phyloP scores from a whole-genome alignment of 768 basidiomycete genomes.

The Mycena floridula region DNA sequence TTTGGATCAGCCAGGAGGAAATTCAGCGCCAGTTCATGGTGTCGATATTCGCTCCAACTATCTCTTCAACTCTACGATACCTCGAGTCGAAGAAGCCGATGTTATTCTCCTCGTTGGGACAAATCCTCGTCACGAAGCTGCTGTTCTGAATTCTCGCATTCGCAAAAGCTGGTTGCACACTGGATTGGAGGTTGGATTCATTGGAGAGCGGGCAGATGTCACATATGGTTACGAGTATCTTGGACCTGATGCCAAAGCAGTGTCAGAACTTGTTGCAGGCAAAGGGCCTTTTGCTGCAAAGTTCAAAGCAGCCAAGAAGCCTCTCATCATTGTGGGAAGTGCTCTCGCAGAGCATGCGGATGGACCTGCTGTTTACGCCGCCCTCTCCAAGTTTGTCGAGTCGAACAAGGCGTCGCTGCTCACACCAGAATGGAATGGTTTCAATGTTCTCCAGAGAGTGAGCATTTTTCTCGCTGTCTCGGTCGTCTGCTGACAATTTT shows the following conservation, averaged over 20 bases:
- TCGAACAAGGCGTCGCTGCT: constrained; percentile 68
- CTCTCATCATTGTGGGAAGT: constrained; percentile 90
- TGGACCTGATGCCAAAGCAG: constrained; percentile 67
- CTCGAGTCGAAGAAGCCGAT: constrained; percentile 87
- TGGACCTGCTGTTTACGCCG: constrained; percentile 70
- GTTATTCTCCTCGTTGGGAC: constrained; percentile 91
- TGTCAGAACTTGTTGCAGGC: constrained; percentile 72
- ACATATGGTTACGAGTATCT: constrained; percentile 92
- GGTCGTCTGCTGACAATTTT: not conserved
- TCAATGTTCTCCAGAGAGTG: constrained; percentile 88
- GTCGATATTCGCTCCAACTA: constrained; percentile 94
- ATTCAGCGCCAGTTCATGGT: constrained; percentile 65
- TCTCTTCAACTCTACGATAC: constrained; percentile 91
- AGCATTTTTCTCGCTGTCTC: constrained; percentile 16
- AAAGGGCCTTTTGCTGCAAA: constrained; percentile 77
- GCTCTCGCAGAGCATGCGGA: constrained; percentile 81
- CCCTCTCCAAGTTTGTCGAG: constrained; percentile 75
- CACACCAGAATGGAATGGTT: constrained; percentile 93
- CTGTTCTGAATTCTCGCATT: constrained; percentile 95
- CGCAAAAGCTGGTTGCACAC: constrained; percentile 91
- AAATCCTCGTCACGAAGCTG: constrained; percentile 95
- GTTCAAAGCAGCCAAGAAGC: constrained; percentile 86
- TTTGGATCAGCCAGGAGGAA: constrained; percentile 68
- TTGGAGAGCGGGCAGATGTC: constrained; percentile 88
- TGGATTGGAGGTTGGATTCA: constrained; percentile 78